Evolutionary conservation across 2,329 filamentous ascomycete species (phyloP).

Genomic region (Akanthomyces muscarius): DNA sequence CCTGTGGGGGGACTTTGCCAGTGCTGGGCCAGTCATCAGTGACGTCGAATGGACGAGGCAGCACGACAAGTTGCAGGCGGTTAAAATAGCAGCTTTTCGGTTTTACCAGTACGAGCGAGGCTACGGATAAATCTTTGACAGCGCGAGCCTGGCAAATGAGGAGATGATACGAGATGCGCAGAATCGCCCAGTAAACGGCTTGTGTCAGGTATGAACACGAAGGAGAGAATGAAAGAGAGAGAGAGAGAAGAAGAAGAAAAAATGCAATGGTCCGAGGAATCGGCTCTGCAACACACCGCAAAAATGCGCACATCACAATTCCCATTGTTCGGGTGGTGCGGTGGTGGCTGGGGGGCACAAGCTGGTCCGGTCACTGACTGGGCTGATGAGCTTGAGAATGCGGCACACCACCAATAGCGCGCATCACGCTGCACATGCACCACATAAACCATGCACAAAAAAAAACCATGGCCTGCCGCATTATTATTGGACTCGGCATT

Average conservation of each 20-base stretch:
- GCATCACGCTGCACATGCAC: background rate
- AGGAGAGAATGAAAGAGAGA: too few relatives aligned
- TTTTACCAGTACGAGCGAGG: too few relatives aligned
- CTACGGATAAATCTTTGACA: too few relatives aligned
- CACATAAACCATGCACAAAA: background rate
- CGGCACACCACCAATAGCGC: background rate
- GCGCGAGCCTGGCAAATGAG: too few relatives aligned
- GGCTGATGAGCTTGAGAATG: conserved; percentile 4
- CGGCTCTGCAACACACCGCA: background rate
- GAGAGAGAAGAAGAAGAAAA: too few relatives aligned
- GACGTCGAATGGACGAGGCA: background rate
- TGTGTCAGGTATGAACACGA: background rate
- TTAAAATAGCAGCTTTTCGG: too few relatives aligned
- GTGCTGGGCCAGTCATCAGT: too few relatives aligned
- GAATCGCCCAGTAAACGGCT: too few relatives aligned
- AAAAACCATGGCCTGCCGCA: background rate
- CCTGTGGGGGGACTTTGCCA: too few relatives aligned
- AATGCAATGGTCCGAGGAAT: background rate
- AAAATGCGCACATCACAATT: conserved; percentile 8
- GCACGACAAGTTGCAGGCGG: too few relatives aligned
- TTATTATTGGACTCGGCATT: background rate
- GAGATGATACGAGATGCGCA: too few relatives aligned
- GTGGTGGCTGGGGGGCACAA: background rate
- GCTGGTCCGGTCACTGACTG: background rate
- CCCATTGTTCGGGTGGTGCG: conserved; percentile 2